A percentile compares a stretch with the other conserved stretches of the same genome.
Conservation (phyloP, 2,329 filamentous ascomycete genomes). For the Aspergillus ruber region DNA sequence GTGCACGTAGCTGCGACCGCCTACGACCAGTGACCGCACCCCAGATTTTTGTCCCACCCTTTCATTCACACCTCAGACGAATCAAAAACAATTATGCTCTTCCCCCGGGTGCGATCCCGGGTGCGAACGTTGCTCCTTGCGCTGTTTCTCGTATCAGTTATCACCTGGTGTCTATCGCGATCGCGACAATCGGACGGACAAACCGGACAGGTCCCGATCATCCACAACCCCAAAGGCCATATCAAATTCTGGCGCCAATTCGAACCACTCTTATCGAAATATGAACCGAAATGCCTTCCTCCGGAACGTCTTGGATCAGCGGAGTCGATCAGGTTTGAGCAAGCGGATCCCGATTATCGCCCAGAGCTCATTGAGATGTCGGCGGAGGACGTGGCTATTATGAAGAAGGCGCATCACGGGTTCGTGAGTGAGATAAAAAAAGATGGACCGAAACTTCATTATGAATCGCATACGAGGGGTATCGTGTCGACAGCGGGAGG, state of each 20-base stretch:
- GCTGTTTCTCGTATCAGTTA: conserved; percentile 6
- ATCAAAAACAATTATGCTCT: conserved; percentile 6
- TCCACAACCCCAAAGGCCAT: conserved; percentile 13
- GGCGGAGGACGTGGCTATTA: conserved; percentile 21
- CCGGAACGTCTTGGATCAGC: conserved; percentile 21
- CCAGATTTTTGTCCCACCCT: background rate
- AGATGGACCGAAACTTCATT: conserved; percentile 26
- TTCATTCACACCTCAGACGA: background rate
- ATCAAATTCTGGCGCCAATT: conserved; percentile 30
- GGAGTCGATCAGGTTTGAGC: conserved; percentile 21
- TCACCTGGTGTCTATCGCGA: conserved; percentile 13
- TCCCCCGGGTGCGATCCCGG: conserved; percentile 11
- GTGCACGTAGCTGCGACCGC: background rate
- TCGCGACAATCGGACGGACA: conserved; percentile 3
- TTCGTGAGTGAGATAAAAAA: conserved; percentile 27
- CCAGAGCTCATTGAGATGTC: conserved; percentile 27
- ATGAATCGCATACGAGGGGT: conserved; percentile 30
- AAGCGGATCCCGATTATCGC: conserved; percentile 19
- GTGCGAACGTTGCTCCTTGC: conserved; percentile 14
- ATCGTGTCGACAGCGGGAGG: conserved; percentile 44
- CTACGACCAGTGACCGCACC: background rate
- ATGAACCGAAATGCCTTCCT: conserved; percentile 24
- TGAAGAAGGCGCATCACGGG: conserved; percentile 28
- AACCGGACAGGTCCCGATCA: background rate
- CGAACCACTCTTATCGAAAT: conserved; percentile 23